Conservation (phyloP, 345 rosid genomes). For the Eucalyptus rudis region DNA sequence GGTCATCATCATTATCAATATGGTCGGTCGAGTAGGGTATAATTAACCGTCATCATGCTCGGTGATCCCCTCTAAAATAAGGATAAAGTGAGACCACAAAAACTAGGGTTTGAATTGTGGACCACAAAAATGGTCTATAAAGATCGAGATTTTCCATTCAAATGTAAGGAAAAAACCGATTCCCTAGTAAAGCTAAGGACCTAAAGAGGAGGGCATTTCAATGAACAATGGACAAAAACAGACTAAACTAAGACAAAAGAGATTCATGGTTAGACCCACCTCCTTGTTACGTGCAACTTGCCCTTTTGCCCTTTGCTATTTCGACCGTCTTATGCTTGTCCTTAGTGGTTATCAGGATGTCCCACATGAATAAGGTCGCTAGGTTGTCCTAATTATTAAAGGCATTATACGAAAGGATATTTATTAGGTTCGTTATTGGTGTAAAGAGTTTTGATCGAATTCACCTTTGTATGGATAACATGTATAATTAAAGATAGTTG, state of each 20-base stretch:
- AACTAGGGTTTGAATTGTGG: not conserved
- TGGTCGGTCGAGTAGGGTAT: not conserved
- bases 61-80: not conserved
- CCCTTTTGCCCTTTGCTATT: not conserved
- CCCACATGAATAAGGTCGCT: not conserved
- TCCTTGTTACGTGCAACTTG: not conserved
- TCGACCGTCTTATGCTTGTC: not conserved
- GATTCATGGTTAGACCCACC: not conserved
- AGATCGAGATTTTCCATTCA: not conserved
- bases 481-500: no score
- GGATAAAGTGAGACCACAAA: not conserved
- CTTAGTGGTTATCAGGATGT: not conserved
- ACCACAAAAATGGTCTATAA: not conserved
- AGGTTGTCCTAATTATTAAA: not conserved
- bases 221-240: not conserved
- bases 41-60: not conserved
- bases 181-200: not conserved
- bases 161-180: not conserved
- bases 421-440: not conserved
- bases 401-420: not conserved
- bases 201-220: not conserved
- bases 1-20: not conserved
- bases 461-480: not conserved
- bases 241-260: not conserved
- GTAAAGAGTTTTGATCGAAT: not conserved